A percentile compares a stretch with the other conserved stretches of the same genome.
These are phyloP conservation scores for Phytophthora boehmeriae DNA, from an alignment of 352 stramenopile species.

Conservation along the genomic window DNA sequence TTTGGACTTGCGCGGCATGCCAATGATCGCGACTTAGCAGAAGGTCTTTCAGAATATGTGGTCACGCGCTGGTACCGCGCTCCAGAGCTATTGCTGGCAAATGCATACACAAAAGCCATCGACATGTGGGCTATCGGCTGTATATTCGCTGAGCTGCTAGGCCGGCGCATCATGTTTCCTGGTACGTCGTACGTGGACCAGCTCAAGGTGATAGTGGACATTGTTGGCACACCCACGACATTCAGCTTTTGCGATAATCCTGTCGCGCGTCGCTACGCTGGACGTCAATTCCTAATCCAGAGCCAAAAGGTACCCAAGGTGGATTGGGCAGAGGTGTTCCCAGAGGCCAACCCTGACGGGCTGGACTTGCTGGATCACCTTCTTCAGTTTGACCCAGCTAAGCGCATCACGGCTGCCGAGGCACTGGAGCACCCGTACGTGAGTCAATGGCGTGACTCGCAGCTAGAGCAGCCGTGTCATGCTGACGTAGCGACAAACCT, in stretches of 20 bases:
- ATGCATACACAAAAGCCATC: constrained; percentile 85
- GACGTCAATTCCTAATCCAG: constrained; percentile 81
- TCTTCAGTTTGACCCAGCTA: constrained; percentile 87
- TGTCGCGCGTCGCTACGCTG: constrained; percentile 79
- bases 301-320: constrained; percentile 74
- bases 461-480: constrained; percentile 62
- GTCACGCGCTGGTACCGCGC: constrained; percentile 94
- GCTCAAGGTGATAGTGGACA: constrained; percentile 87
- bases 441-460: constrained; percentile 75
- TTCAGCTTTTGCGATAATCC: constrained; percentile 90
- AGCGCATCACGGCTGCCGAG: constrained; percentile 85
- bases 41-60: constrained; percentile 93
- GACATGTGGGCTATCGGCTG: constrained; percentile 98
- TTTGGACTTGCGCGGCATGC: constrained; percentile 87
- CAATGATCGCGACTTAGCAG: constrained; percentile 77
- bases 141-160: constrained; percentile 99
- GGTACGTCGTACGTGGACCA: constrained; percentile 89
- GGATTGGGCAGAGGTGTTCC: constrained; percentile 80
- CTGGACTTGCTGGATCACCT: constrained; percentile 88
- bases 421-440: constrained; percentile 92
- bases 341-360: constrained; percentile 83
- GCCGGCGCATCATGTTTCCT: constrained; percentile 83
- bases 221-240: constrained; percentile 82
- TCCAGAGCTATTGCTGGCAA: constrained; percentile 82
- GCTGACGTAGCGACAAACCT: constrained; percentile 58